Evolutionary conservation across 179 eudicot species (phyloP), one percentile per base, ranked within the genome.

Genomic region (Spergularia azorica): DNA sequence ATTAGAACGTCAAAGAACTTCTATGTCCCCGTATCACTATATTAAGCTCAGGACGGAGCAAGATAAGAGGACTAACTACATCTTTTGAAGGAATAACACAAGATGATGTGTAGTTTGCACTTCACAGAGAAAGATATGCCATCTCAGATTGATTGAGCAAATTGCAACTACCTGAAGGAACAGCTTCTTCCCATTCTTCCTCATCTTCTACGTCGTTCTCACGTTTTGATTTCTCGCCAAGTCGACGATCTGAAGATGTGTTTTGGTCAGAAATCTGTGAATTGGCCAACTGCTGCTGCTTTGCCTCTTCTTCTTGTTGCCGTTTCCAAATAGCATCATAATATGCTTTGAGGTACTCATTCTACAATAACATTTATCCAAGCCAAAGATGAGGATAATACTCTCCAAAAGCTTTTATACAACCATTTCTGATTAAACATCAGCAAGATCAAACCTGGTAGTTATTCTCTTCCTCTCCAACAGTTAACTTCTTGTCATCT

Each of bases 311-410:
- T 76, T 89, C 91, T 81, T 87, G 94, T 76, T 88, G 90, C 64
- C 69, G 86, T 83, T 88, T 83, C 63, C 82, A 79, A 11, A 94
- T 39, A 76, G 98, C 98, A 63, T 92, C 94, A 81, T 94, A 96
- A 84, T 94, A 96, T 50, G 98, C 98, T 81, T 90, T 89, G 8
- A 84, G 55, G 86, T 89, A 94, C 82, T 94, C 99, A 79, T 81
- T 90, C 97, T 95, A 66, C 82, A 86, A 82, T 3, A 80, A 21
- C 41, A 77, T 36, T 52, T 67, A 5, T 9, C 63, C 60, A 41
- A 18, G 63, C 54, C 52, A 83, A 72, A 46, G 6, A 68, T 67
- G 38, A 74, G 57, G 39, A 68, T 63, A 41, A 21, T 21, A 68
- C 13, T 21, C 52, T 51, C 70, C 48, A 60, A 11, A 21, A 60